Evolutionary conservation across 192 early-diverging fungal genomes (phyloP), one percentile per base, ranked within the genome.

Genomic region (Glomus cerebriforme): DNA sequence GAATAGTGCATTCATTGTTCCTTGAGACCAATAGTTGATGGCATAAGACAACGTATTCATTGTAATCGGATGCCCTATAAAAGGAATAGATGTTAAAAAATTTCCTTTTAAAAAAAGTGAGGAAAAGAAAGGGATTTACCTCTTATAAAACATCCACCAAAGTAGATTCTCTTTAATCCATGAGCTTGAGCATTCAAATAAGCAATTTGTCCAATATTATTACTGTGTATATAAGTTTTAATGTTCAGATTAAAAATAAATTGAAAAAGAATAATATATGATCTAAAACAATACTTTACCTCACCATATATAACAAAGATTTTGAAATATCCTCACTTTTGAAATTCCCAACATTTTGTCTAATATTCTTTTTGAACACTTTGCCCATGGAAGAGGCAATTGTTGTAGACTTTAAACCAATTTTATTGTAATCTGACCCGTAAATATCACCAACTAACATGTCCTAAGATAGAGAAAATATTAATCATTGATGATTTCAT

Each of bases 151-250:
- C 94, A 98, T 35, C 98, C 98, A 81, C 95, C 95, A 86, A 99
- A 99, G 86, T 98, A 99, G 71, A 99, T 98, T 64, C 88, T 87
- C 26, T 85, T 85, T 74, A 98, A 91, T 26, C 92, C 93, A 86
- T 98, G 97, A 32, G 93, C 90, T 81, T 96, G 92, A 8, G 98
- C 98, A 80, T 98, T 98, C 73, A 99, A 85, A 77, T 96, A 99
- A 0, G 97, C 98, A 73, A 99, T 98, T 83, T 99, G 98, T 12
- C 98, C 97, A 89, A 99, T 95, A 82, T 98, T 99, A 88, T 99
- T 99, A 83, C 95, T 93, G 82, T 29, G 2, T 77, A 35, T 34
- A 72, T 6, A 17, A 60, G n/a, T 24, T 19, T 17, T 37, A 60
- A 47, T 64, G n/a, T n/a, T n/a, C n/a, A n/a, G n/a, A n/a, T n/a